A percentile compares a stretch with the other conserved stretches of the same genome.
Evolutionary conservation across 345 rosid species (phyloP).

Genomic region (Durio zibethinus): DNA sequence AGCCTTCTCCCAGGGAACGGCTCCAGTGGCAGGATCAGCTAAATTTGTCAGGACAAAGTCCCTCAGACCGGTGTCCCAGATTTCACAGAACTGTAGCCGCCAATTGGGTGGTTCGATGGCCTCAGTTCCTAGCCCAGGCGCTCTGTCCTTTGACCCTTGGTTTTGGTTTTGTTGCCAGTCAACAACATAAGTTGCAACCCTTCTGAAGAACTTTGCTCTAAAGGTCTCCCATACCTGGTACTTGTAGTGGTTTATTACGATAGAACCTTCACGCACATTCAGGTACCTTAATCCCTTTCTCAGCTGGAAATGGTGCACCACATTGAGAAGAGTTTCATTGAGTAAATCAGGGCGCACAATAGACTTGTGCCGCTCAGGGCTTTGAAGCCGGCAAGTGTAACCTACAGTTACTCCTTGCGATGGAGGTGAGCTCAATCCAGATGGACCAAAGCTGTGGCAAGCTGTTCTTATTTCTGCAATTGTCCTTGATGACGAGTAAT

Average conservation of each 20-base stretch:
- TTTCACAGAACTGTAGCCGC: slow-evolving; percentile 79
- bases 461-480: slow-evolving; percentile 76
- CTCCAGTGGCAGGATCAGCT: slow-evolving; percentile 61
- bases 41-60: slow-evolving; percentile 74
- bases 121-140: slow-evolving; percentile 89
- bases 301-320: slow-evolving; percentile 81
- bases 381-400: slow-evolving; percentile 82
- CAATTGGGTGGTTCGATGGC: slow-evolving; percentile 83
- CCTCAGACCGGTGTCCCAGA: slow-evolving; percentile 90
- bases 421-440: slow-evolving; percentile 71
- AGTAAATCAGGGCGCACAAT: slow-evolving; percentile 63
- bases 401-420: slow-evolving; percentile 77
- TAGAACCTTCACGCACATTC: slow-evolving; percentile 65
- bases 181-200: slow-evolving; percentile 91
- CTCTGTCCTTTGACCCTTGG: slow-evolving; percentile 89
- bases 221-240: slow-evolving; percentile 96
- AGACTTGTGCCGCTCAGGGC: slow-evolving; percentile 90
- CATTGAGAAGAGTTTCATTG: slow-evolving; percentile 66
- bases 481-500: slow-evolving; percentile 52
- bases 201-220: slow-evolving; percentile 79
- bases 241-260: slow-evolving; percentile 84
- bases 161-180: slow-evolving; percentile 93
- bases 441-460: slow-evolving; percentile 93
- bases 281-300: slow-evolving; percentile 50
- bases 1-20: slow-evolving; percentile 79